These are phyloP conservation scores for Lachnellula cervina DNA, from an alignment of 2,329 filamentous ascomycete species.

Conservation along the genomic window DNA sequence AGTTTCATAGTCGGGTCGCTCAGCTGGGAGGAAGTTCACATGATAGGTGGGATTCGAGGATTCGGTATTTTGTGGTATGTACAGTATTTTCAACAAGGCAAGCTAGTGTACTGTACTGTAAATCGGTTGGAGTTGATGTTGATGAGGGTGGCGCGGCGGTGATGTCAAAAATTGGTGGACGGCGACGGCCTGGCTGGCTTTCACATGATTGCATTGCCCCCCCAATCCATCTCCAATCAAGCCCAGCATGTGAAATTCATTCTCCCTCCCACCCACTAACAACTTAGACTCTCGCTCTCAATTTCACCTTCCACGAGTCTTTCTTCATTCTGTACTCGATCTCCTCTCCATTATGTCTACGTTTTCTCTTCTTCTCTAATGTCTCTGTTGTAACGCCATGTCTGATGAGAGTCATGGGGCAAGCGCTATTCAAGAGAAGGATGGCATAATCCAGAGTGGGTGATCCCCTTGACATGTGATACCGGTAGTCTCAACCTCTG, in stretches of 20 bases:
- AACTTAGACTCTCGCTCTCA: neutral
- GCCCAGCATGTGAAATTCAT: neutral
- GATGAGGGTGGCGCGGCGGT: neutral
- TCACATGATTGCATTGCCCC: no score
- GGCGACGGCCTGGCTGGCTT: no score
- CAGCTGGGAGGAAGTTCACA: no score
- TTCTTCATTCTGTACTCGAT: conserved; percentile 15
- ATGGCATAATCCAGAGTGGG: conserved; percentile 27
- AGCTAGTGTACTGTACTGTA: neutral
- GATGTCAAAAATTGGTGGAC: neutral
- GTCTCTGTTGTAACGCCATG: conserved; percentile 24
- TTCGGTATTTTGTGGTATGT: neutral
- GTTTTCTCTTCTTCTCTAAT: conserved; percentile 18
- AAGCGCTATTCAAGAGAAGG: conserved; percentile 21
- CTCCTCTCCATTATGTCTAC: conserved; percentile 9
- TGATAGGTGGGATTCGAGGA: no score
- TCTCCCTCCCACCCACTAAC: conserved; percentile 1
- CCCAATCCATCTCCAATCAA: neutral
- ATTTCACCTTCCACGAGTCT: conserved; percentile 1
- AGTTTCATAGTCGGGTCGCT: conserved; percentile 7
- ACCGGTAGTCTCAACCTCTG: conserved; percentile 6
- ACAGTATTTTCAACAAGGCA: neutral
- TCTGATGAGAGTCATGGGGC: conserved; percentile 27
- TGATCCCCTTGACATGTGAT: conserved; percentile 29
- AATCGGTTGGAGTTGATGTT: neutral